Evolutionary conservation across 768 basidiomycete species (phyloP), one percentile per base, ranked within the genome.

Genomic region (Filobasidium floriforme): DNA sequence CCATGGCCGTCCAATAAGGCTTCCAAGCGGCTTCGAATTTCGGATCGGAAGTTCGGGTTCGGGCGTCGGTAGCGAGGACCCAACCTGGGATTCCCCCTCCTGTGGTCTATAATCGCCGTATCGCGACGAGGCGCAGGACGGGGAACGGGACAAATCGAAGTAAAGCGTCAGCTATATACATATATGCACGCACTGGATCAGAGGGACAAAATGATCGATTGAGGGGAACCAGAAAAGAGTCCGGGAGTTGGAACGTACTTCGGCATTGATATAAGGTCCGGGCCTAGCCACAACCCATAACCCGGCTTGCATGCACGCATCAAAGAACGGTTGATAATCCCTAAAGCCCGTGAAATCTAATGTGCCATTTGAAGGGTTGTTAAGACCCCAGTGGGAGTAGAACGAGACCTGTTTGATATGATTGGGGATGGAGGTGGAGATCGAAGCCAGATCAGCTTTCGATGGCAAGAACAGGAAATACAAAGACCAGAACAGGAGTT

Each of bases 271-370:
- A 51, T 73, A 72, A 14, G 72, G 71, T 0, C 89, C 89, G 65
- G 90, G 90, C 43, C 90, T 84, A 60, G 90, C 81, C 51, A 90
- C 84, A 60, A 92, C 81, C 84, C 86, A 92, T 12, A 92, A 80
- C 0, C 90, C 90, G 7, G 85, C 85, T 10, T 81, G 84, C 69
- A 82, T 85, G 1, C 89, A 89, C 9, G 88, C 87, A 65, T 90
- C 87, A 67, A 83, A 89, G 22, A 92, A 79, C 6, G 88, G 86
- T 67, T 85, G 81, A 57, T 90, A 77, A 7, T 85, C 85, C 49
- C 88, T 84, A 78, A 85, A 89, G 37, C 84, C 85, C 68, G 83
- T 74, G 69, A 90, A 89, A 73, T 91, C 89, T 41, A 90, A 76
- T 0, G 88, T 84, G 2, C 85, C 88, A 41, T 83, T 86, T 0